Evolutionary conservation across 139 green algal species (phyloP), one percentile per base, ranked within the genome.

Genomic region (Haematococcus sp.): DNA sequence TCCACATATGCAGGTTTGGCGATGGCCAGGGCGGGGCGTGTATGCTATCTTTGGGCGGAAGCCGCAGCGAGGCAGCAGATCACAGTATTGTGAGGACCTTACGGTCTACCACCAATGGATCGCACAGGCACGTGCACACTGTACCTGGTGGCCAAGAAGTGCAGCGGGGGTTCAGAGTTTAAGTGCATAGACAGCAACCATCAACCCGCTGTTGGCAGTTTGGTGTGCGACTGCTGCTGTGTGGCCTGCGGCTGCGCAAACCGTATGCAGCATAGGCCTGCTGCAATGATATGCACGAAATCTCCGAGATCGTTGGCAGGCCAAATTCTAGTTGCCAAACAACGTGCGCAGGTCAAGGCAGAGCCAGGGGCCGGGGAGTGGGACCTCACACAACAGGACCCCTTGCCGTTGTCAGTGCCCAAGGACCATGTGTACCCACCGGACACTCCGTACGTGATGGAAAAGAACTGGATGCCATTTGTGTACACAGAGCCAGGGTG

Each of bases 401-500:
- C 77, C 9, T 33, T 79, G 34, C 71, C 65, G 1, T 13, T 79
- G 67, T 23, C 63, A 27, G 20, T 76, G 1, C 27, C 31, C 16
- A 15, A 28, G 15, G 23, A 58, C 17, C 74, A 35, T 40, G 22
- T 28, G 2, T 78, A 80, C 27, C 73, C 78, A 0, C 20, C 58
- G 3, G 23, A 54, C 13, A 34, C 51, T 17, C 32, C 31, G 9
- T 80, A 52, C 17, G 43, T 80, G 4, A 75, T 80, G 73, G 78
- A 84, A 31, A 84, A 84, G 69, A 84, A 84, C 68, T 84, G 78
- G 78, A 84, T 84, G 78, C 78, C 78, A 0, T 84, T 71, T 59
- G 55, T 77, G 20, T 78, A 80, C 73, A 58, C n/a, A 51, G 64
- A 56, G 64, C 3, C 54, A 27, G 9, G 4, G 54, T 49, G 40